A percentile compares a stretch with the other conserved stretches of the same genome.
Conservation (phyloP, 441 rosid species). For the Aquilaria agallochum region DNA sequence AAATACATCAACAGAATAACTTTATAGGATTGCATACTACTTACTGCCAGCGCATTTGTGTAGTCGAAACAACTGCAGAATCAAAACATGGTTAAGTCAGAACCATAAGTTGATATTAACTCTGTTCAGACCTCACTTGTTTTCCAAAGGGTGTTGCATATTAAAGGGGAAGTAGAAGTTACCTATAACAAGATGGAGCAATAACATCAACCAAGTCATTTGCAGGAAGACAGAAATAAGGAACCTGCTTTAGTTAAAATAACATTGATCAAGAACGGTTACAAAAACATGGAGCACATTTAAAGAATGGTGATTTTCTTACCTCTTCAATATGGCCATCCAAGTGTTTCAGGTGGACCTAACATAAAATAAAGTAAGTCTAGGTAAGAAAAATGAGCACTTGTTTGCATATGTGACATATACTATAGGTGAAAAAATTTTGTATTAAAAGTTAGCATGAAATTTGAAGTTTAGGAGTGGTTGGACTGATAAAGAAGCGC, state of each 20-base stretch:
- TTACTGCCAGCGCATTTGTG: constrained; percentile 94
- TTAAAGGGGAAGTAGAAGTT: constrained; percentile 14
- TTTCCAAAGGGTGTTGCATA: not conserved
- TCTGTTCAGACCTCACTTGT: not conserved
- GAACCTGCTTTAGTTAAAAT: constrained; percentile 80
- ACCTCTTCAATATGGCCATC: constrained; percentile 99
- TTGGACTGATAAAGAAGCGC: not conserved
- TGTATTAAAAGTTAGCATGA: not conserved
- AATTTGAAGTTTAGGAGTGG: constrained; percentile 1
- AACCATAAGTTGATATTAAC: constrained; percentile 6
- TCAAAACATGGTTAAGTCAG: constrained; percentile 16
- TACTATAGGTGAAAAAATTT: not conserved
- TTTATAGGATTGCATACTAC: constrained; percentile 23
- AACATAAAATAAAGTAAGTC: constrained; percentile 17
- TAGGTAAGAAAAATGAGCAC: constrained; percentile 8
- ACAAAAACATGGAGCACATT: constrained; percentile 19
- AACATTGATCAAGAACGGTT: constrained; percentile 32
- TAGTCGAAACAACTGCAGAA: constrained; percentile 90
- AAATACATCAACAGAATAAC: not conserved
- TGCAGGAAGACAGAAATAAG: constrained; percentile 98
- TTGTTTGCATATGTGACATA: not conserved
- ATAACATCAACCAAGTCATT: constrained; percentile 90
- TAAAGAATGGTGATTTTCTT: constrained; percentile 13
- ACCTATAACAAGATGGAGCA: constrained; percentile 99
- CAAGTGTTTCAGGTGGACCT: constrained; percentile 95